Evolutionary conservation across 768 basidiomycete genomes (phyloP).

Genomic region (Tulasnella sp.): DNA sequence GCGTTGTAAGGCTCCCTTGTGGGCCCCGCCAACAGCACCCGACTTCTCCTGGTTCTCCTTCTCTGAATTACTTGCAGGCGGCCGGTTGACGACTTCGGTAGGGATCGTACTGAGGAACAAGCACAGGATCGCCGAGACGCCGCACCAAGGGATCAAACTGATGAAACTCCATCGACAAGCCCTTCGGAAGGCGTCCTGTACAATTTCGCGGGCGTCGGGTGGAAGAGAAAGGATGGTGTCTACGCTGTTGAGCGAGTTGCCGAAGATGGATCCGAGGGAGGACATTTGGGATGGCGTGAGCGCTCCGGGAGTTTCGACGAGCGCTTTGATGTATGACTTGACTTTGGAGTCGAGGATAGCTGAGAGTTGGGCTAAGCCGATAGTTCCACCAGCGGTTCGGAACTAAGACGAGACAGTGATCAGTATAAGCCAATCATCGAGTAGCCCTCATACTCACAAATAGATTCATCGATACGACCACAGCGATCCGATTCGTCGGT

Average conservation of each 20-base stretch:
- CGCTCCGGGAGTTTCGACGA: conserved; percentile 9
- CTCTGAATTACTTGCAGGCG: background rate
- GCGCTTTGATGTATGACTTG: conserved; percentile 24
- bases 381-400: conserved; percentile 38
- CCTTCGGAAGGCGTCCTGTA: conserved; percentile 32
- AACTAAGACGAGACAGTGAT: conserved; percentile 24
- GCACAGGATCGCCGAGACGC: conserved; percentile 25
- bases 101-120: conserved; percentile 32
- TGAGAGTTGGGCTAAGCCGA: conserved; percentile 42
- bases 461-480: conserved; percentile 33
- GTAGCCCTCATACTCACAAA: conserved; percentile 31
- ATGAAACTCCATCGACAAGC: conserved; percentile 37
- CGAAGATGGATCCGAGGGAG: conserved; percentile 16
- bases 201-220: conserved; percentile 24
- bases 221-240: conserved; percentile 30
- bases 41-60: background rate
- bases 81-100: background rate
- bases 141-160: conserved; percentile 38
- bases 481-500: conserved; percentile 31
- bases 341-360: conserved; percentile 38
- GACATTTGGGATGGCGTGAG: background rate
- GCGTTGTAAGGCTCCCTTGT: background rate
- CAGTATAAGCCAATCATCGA: background rate
- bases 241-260: conserved; percentile 26
- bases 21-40: background rate